Evolutionary conservation across 805 yeast genomes (phyloP), one percentile per base, ranked within the genome.

Genomic region (Ogataea parapolymorpha): DNA sequence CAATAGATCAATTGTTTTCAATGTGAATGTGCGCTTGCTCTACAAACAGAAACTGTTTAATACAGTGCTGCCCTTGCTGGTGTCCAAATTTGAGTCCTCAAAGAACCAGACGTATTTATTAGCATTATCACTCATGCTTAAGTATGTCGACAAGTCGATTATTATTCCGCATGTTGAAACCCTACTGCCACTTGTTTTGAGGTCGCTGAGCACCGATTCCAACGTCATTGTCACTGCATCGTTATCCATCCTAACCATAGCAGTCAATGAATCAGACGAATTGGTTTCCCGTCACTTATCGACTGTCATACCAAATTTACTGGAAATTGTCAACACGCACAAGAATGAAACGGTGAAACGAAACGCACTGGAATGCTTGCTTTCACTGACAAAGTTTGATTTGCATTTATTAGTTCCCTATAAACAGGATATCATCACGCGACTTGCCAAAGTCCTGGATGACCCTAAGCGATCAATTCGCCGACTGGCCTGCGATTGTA

Each of bases 1-100:
- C 32, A 51, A 52, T 5, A 58, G 55, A 32, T 42, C 49, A 4
- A 41, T 41, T n/a, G 74, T 73, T 1, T 59, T 59, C 46, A 79
- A 79, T 47, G 70, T 84, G 41, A 77, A 80, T 44, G 74, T 83
- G 14, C 75, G 85, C 44, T 61, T 75, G 32, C 68, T 93, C 17
- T 87, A 84, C 70, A 88, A 88, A 57, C 99, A 93, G 56, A 80
- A 80, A 48, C 71, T 86, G 18, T 87, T 88, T 57, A 77, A 78
- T 44, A 63, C 70, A 7, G 65, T 79, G 1, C 69, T 87, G 5
- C 84, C 85, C 0, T 61, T 58, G 23, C 58, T 88, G 24, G 75
- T 83, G 6, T 56, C 62, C 0, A 72, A 71, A 3, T 80, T 74
- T 57, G 50, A 53, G 20, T 41, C 49, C 4, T 36, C 51, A 6